Conservation (phyloP, 2,329 filamentous ascomycete species). For the Exophiala sp. region DNA sequence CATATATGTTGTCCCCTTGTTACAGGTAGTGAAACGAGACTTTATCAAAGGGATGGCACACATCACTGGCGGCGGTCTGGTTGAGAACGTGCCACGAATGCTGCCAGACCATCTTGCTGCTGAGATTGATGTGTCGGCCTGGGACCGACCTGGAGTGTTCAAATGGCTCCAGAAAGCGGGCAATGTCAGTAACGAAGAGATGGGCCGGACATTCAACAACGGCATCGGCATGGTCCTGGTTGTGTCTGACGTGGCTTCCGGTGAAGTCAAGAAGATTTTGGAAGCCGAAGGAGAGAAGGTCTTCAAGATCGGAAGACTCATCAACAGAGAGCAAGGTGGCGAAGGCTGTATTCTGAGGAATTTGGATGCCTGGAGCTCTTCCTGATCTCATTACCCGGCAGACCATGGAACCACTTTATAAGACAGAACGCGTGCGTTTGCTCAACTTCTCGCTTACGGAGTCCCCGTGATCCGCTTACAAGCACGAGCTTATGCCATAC, state of each 20-base stretch:
- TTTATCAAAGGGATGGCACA: slow-evolving; percentile 89
- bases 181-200: slow-evolving; percentile 63
- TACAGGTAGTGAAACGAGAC: slow-evolving; percentile 56
- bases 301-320: slow-evolving; percentile 66
- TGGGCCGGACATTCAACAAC: slow-evolving; percentile 90
- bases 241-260: slow-evolving; percentile 60
- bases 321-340: slow-evolving; percentile 46
- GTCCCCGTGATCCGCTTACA: no score
- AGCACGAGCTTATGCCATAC: no score
- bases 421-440: neutral
- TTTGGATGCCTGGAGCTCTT: slow-evolving; percentile 44
- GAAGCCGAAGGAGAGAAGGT: slow-evolving; percentile 68
- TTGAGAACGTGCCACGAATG: slow-evolving; percentile 93
- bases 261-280: slow-evolving; percentile 55
- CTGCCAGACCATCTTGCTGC: slow-evolving; percentile 72
- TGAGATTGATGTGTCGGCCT: slow-evolving; percentile 69
- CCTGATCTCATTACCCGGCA: neutral
- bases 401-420: neutral
- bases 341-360: slow-evolving; percentile 58
- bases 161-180: slow-evolving; percentile 71
- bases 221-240: slow-evolving; percentile 92
- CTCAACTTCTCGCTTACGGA: neutral
- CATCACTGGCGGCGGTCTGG: slow-evolving; percentile 89
- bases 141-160: slow-evolving; percentile 74
- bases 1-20: slow-evolving; percentile 82